A percentile compares a stretch with the other conserved stretches of the same genome.
Evolutionary conservation across 371 early-diverging fungal species (phyloP).

Genomic region (Capillidium heterosporum): DNA sequence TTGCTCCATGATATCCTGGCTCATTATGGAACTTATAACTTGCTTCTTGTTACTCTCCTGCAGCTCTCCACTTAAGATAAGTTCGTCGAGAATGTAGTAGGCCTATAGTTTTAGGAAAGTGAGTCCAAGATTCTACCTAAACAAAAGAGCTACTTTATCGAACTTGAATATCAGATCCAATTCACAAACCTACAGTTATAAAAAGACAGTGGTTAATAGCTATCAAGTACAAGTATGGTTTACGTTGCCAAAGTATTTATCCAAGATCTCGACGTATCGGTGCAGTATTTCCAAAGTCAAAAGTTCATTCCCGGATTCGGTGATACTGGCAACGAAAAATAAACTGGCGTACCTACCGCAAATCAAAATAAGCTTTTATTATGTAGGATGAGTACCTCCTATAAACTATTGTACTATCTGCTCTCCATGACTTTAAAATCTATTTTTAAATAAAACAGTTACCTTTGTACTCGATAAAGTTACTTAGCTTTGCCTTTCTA

Average conservation of each 20-base stretch:
- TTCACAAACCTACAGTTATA: constrained; percentile 49
- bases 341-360: constrained; percentile 74
- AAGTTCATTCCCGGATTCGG: constrained; percentile 81
- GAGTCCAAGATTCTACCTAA: background rate
- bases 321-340: constrained; percentile 90
- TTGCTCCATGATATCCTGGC: constrained; percentile 57
- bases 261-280: constrained; percentile 91
- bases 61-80: constrained; percentile 65
- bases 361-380: background rate
- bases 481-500: constrained; percentile 88
- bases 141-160: constrained; percentile 33
- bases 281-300: constrained; percentile 87
- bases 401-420: constrained; percentile 87
- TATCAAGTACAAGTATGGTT: constrained; percentile 2
- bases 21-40: constrained; percentile 46
- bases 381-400: constrained; percentile 31
- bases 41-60: constrained; percentile 70
- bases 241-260: constrained; percentile 94
- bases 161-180: constrained; percentile 79
- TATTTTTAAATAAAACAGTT: background rate
- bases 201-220: background rate
- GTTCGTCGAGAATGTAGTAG: constrained; percentile 31
- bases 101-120: background rate
- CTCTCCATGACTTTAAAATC: background rate
- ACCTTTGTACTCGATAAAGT: constrained; percentile 93